Percentiles rank a stretch among this genome's conserved stretches.
Conservation (phyloP, 331 rosid species). For the Prunus yedoensis region DNA sequence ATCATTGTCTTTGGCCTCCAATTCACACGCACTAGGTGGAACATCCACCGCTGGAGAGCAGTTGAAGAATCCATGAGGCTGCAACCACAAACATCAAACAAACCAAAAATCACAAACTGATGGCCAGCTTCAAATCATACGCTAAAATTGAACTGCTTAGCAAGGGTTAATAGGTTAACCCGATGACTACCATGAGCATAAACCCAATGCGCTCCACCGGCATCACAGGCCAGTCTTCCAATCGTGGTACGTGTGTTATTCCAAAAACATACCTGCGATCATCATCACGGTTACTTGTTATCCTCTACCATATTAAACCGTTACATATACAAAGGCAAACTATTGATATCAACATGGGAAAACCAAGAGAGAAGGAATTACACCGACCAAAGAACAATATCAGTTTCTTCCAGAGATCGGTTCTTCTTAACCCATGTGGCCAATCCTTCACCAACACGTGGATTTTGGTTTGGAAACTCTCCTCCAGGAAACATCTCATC, state of each 20-base stretch:
- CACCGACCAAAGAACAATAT: constrained; percentile 84
- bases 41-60: constrained; percentile 86
- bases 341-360: not conserved
- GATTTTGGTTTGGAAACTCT: constrained; percentile 95
- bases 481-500: constrained; percentile 93
- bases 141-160: not conserved
- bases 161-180: not conserved
- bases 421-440: constrained; percentile 85
- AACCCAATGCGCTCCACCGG: constrained; percentile 94
- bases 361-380: constrained; percentile 18
- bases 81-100: constrained; percentile 37
- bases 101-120: constrained; percentile 5
- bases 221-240: constrained; percentile 99
- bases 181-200: constrained; percentile 63
- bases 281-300: not conserved
- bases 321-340: not conserved
- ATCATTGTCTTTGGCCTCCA: constrained; percentile 66
- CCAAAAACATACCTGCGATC: constrained; percentile 83
- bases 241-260: constrained; percentile 78
- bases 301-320: not conserved
- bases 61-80: constrained; percentile 98
- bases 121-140: too few species aligned
- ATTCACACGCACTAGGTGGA: constrained; percentile 71
- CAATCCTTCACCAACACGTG: constrained; percentile 80
- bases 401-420: constrained; percentile 79